Percentiles rank a stretch among this genome's conserved stretches.
Conservation (phyloP, 2,329 filamentous ascomycete species). For the Calonectria multiphialidica region DNA sequence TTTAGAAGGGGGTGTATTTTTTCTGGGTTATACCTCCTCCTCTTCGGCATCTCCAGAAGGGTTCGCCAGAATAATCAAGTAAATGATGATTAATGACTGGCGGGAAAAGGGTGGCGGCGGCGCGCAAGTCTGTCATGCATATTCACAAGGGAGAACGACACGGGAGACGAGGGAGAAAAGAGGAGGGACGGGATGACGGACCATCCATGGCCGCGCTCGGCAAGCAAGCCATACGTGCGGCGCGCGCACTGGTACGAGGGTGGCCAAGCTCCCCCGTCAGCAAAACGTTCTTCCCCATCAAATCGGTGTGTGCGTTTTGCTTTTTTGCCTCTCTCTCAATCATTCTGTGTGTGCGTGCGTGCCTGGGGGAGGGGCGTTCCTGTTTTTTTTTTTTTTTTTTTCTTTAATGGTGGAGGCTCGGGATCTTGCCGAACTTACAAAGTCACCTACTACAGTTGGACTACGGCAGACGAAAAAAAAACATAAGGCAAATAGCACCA, state of each 20-base stretch:
- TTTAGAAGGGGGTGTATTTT: neutral
- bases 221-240: conserved; percentile 26
- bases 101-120: conserved; percentile 19
- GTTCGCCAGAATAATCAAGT: neutral
- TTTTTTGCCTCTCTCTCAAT: neutral
- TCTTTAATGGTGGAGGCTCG: conserved; percentile 1
- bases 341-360: no score
- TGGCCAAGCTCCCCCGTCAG: conserved; percentile 17
- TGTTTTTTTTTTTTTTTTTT: neutral
- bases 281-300: conserved; percentile 24
- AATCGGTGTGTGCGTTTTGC: neutral
- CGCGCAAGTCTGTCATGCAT: conserved; percentile 40
- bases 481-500: neutral
- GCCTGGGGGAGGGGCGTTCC: no score
- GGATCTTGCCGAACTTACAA: conserved; percentile 21
- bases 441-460: conserved; percentile 14
- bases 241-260: conserved; percentile 12
- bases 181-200: conserved; percentile 25
- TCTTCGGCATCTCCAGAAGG: neutral
- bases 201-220: conserved; percentile 17
- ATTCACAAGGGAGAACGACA: conserved; percentile 1
- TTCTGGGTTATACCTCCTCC: neutral
- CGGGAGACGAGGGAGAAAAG: conserved; percentile 12
- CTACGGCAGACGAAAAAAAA: conserved; percentile 6
- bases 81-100: conserved; percentile 10